phyloP scores from a whole-genome alignment of 495 filamentous ascomycete genomes.

The Talaromyces adpressus region DNA sequence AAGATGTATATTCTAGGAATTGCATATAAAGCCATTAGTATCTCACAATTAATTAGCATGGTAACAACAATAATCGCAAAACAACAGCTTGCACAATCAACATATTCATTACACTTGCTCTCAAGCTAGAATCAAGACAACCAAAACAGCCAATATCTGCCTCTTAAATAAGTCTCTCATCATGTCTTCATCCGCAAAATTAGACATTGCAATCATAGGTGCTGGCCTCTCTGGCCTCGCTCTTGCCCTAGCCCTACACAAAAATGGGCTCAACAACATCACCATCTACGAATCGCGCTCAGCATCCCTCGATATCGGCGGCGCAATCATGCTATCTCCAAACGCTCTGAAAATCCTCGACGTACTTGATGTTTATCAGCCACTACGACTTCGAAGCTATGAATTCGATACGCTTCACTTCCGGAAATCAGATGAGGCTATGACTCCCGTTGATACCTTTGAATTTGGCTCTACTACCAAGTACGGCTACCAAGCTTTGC shows the following conservation, averaged over 20 bases:
- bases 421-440: conserved; percentile 21
- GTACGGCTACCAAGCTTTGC: conserved; percentile 38
- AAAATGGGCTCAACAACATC: conserved; percentile 25
- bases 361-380: conserved; percentile 33
- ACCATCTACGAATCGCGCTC: conserved; percentile 39
- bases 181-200: not conserved
- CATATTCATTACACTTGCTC: no score
- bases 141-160: no score
- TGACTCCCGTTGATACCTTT: conserved; percentile 29
- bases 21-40: not conserved
- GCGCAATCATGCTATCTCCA: conserved; percentile 46
- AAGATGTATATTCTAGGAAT: not conserved
- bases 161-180: no score
- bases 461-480: conserved; percentile 33
- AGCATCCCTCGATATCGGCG: conserved; percentile 29
- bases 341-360: conserved; percentile 45
- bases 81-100: no score
- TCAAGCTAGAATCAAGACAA: no score
- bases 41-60: not conserved
- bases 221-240: conserved; percentile 42
- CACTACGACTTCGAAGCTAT: conserved; percentile 21
- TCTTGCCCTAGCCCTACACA: conserved; percentile 36
- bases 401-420: conserved; percentile 36
- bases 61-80: not conserved
- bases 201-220: conserved; percentile 32